These are phyloP conservation scores for Hyphodiscus sp. DNA, from an alignment of 2,329 filamentous ascomycete genomes.

Conservation along the genomic window DNA sequence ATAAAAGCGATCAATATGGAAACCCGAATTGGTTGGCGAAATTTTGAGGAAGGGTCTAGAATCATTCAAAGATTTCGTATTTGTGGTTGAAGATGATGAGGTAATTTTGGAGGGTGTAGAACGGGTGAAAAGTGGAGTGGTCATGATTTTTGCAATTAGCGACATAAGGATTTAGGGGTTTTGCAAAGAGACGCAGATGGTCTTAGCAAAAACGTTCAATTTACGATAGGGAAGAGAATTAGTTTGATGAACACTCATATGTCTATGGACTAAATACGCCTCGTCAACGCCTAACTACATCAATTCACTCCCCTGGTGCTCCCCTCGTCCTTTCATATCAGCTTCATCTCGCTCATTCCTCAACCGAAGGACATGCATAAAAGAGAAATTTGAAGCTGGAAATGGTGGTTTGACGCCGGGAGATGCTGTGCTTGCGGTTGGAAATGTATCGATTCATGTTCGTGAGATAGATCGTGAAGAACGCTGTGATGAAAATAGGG, in stretches of 20 bases:
- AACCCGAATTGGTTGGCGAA: too few species aligned
- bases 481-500: conserved; percentile 2
- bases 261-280: neutral
- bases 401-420: conserved; percentile 11
- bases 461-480: neutral
- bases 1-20: too few species aligned
- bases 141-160: too few species aligned
- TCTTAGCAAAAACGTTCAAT: too few species aligned
- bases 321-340: neutral
- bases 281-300: neutral
- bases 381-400: neutral
- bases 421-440: conserved; percentile 16
- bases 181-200: too few species aligned
- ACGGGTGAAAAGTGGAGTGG: too few species aligned
- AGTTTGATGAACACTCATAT: neutral
- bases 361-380: conserved; percentile 6
- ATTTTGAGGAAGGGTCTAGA: too few species aligned
- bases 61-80: too few species aligned
- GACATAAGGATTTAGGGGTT: too few species aligned
- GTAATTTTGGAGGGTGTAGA: too few species aligned
- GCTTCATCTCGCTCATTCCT: neutral
- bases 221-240: neutral
- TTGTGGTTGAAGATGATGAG: too few species aligned
- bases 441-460: neutral
- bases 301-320: neutral